Evolutionary conservation across 257 asterid genomes (phyloP).

Genomic region (Scutellaria galericulata): DNA sequence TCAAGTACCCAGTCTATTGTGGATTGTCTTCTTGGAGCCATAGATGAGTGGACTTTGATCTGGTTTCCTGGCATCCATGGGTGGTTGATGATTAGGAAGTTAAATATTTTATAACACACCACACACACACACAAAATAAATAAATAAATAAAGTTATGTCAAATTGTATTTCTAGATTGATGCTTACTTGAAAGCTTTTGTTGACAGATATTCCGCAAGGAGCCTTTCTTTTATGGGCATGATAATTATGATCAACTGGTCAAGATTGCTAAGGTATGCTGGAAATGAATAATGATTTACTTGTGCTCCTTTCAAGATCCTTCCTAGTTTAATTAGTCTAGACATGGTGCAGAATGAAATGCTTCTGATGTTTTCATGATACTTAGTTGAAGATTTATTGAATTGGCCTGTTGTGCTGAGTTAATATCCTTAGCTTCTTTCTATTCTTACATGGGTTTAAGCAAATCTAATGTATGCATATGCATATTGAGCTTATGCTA

Average conservation of each 20-base stretch:
- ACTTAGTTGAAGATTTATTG: conserved; percentile 19
- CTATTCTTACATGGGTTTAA: background rate
- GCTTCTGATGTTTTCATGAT: conserved; percentile 1
- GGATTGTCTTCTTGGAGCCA: conserved; percentile 25
- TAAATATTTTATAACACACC: conserved; percentile 10
- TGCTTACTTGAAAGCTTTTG: conserved; percentile 43
- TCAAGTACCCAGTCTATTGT: background rate
- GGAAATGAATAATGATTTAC: background rate
- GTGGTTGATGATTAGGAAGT: conserved; percentile 25
- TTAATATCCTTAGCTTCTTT: background rate
- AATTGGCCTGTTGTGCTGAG: background rate
- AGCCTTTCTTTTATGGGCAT: conserved; percentile 93
- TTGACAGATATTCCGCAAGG: conserved; percentile 83
- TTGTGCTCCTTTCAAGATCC: background rate
- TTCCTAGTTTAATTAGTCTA: background rate
- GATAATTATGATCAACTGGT: conserved; percentile 91
- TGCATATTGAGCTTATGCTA: background rate
- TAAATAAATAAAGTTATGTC: background rate
- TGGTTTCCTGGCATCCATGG: conserved; percentile 32
- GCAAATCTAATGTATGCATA: background rate
- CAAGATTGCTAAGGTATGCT: conserved; percentile 84
- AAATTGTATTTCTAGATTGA: conserved; percentile 22
- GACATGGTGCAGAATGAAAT: background rate
- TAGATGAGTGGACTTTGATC: conserved; percentile 27
- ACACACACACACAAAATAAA: background rate